phyloP scores from a whole-genome alignment of 768 basidiomycete species.

The Podaxis sp. region DNA sequence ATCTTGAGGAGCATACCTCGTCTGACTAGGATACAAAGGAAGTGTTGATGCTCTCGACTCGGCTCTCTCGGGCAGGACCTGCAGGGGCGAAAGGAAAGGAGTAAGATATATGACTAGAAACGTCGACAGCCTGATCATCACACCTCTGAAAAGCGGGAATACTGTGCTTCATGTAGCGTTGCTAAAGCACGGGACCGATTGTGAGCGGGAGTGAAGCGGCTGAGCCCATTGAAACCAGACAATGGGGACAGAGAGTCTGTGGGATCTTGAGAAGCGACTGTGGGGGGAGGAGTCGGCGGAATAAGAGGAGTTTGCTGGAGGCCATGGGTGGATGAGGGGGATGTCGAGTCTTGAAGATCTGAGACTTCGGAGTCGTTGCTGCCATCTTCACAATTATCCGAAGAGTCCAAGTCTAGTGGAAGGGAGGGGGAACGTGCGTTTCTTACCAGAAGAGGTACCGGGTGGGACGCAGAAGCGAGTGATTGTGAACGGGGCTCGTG shows the following conservation, averaged over 20 bases:
- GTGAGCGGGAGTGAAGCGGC: neutral
- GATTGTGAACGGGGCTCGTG: neutral
- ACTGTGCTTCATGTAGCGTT: neutral
- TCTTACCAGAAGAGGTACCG: neutral
- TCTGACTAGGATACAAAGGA: neutral
- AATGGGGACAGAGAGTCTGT: neutral
- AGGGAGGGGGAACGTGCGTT: neutral
- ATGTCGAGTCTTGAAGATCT: neutral
- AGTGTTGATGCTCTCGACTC: neutral
- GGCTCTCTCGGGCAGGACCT: neutral
- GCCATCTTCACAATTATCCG: neutral
- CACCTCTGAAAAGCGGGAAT: neutral
- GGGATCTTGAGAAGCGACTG: neutral
- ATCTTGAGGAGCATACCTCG: neutral
- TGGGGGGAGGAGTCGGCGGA: neutral
- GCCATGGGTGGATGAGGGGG: neutral
- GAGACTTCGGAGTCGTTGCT: neutral
- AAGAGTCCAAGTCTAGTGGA: neutral
- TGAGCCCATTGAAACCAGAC: neutral
- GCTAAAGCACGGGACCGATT: neutral
- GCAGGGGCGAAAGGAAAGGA: neutral
- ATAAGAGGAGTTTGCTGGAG: neutral
- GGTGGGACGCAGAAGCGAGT: neutral
- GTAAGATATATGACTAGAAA: neutral
- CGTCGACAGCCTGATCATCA: too few species aligned